Conservation (phyloP, 1,139 yeast genomes). For the Debaryomyces fabryi region DNA sequence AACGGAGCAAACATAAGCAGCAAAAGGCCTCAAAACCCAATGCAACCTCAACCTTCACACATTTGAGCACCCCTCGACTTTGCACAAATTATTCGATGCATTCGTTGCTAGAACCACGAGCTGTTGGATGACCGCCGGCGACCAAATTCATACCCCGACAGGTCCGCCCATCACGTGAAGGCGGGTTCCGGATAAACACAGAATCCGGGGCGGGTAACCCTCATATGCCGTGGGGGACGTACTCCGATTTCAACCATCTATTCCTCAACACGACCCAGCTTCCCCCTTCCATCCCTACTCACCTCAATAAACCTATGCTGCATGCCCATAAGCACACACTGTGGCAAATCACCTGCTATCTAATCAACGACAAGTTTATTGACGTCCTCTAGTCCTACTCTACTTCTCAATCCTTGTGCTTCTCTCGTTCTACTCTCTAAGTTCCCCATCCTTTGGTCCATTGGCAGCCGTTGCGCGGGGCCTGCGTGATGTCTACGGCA, state of each 20-base stretch:
- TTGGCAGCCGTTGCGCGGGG: background rate
- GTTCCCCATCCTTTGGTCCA: background rate
- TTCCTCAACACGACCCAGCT: too few relatives aligned
- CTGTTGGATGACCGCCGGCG: background rate
- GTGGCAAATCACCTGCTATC: too few relatives aligned
- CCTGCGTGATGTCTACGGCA: slow-evolving; percentile 2
- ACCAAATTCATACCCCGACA: background rate
- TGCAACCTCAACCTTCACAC: background rate
- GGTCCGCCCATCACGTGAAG: background rate
- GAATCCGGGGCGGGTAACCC: background rate
- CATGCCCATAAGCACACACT: too few relatives aligned
- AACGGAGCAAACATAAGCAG: background rate
- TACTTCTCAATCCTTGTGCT: too few relatives aligned
- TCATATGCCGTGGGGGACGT: background rate
- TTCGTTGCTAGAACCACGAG: background rate
- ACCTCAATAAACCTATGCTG: too few relatives aligned
- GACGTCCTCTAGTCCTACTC: too few relatives aligned
- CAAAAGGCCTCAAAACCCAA: background rate
- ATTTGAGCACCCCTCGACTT: background rate
- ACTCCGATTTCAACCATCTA: background rate
- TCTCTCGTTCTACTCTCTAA: too few relatives aligned
- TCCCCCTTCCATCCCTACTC: background rate
- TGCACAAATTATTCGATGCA: background rate
- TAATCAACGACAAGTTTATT: too few relatives aligned
- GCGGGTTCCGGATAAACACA: background rate